Base-by-base conservation (phyloP, 306 rosid species). In the Luffa acutangula region DNA sequence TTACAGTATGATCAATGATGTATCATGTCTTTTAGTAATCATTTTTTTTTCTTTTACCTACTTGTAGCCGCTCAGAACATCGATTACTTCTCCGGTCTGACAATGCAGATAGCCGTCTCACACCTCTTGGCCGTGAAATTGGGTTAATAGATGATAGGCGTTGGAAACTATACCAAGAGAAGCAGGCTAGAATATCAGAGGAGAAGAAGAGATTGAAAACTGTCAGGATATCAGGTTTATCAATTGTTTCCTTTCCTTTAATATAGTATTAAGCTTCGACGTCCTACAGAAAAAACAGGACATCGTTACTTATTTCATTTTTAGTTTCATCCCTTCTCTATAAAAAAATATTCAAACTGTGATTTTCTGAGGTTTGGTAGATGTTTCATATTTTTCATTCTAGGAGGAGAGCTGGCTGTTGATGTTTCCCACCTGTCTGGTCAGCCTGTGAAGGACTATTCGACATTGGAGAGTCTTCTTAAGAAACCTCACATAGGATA, bases 61-160 rank as follows among this genome's bases (percentile, higher is more conserved):
- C 79, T 81, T 43, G 57, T 85, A 93, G 98, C 89, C 98, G 97
- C 85, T 95, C 98, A 69, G 98, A 95, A 89, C 97, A 95, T 82
- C 92, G 98, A 54, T 82, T 95, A 83, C 97, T 95, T 72, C 91
- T 95, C 79, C 90, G 98, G 84, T 92, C 96, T 8, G 98, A 95
- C 83, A 95, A 95, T 80, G 98, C 98, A 45, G 98, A 95, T 84
- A 92, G 96, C 81, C 98, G 97, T 64, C 97, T 92, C 78, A 92
- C 97, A 45, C 97, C 97, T 69, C 85, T 95, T 90, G 97, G 95
- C 12, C 93, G 59, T 81, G 97, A 92, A 85, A 85, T 95, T 87
- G 98, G 98, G 78, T 86, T 95, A 80, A 95, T 95, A 84, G 91
- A 91, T 85, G 97, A 95, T 78, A 90, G 97, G 78, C 91, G 93